Conservation (phyloP, 257 asterid species). For the Solanum virginianum region DNA sequence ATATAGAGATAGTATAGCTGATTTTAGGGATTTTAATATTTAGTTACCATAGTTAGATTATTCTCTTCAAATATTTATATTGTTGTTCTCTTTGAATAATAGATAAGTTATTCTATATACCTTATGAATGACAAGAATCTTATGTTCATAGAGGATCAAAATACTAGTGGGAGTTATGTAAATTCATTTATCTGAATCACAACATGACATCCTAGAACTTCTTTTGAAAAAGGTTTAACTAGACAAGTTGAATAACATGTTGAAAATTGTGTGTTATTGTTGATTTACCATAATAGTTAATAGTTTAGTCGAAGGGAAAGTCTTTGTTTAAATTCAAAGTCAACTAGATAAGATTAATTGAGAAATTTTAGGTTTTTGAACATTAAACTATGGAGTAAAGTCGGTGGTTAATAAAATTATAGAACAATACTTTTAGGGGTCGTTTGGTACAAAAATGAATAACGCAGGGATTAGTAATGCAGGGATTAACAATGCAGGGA, state of each 20-base stretch:
- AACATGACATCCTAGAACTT: neutral
- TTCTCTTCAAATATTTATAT: too few relatives aligned
- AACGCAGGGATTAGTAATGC: too few relatives aligned
- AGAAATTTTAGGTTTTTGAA: neutral
- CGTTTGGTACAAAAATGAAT: too few relatives aligned
- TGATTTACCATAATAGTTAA: neutral
- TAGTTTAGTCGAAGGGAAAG: neutral
- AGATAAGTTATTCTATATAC: too few relatives aligned
- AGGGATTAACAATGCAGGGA: too few relatives aligned
- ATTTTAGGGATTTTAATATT: too few relatives aligned
- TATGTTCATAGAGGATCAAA: neutral
- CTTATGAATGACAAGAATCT: neutral
- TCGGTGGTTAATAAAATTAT: neutral
- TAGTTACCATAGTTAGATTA: too few relatives aligned
- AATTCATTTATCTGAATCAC: neutral
- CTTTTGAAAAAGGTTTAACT: neutral
- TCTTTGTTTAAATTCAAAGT: neutral
- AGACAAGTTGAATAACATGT: neutral
- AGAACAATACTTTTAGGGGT: neutral
- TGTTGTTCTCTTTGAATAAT: too few relatives aligned
- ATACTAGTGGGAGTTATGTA: neutral
- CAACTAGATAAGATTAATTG: neutral
- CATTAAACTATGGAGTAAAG: neutral
- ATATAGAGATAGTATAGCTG: too few relatives aligned
- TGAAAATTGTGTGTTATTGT: neutral